Evolutionary conservation across 148 eudicot genomes (phyloP), one percentile per base, ranked within the genome.

Genomic region (Rhododendron ovatum): DNA sequence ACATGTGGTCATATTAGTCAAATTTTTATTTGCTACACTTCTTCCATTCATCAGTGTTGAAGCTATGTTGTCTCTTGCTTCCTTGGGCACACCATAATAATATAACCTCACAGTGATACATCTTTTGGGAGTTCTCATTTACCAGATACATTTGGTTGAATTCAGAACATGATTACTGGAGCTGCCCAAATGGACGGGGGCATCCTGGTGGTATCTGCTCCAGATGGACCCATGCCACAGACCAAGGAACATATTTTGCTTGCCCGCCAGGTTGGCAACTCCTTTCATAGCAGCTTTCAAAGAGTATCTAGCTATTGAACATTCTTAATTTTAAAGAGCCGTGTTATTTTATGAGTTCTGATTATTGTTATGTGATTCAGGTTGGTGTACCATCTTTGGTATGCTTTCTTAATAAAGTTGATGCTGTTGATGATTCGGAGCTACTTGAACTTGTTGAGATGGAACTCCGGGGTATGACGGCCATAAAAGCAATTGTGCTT

Each of bases 181-280:
- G 99, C 98, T 85, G 98, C 99, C 77, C 98, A 96, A 90, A 94
- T 96, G 96, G 99, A 95, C 88, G 98, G 98, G 33, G 98, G 95
- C 85, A 95, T 95, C 86, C 92, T 95, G 67, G 98, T 94, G 86
- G 98, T 95, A 77, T 96, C 99, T 89, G 96, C 96, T 55, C 98
- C 98, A 35, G 99, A 96, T 89, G 98, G 98, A 57, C 97, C 95
- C 84, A 95, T 96, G 98, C 99, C 98, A 76, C 98, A 96, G 79
- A 96, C 99, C 48, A 96, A 94, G 91, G 98, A 95, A 85, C 99
- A 95, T 87, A 93, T 95, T 87, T 88, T 94, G 85, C 98, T 95
- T 78, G 99, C 99, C 48, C 96, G 93, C 18, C 99, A 95, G 97
- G 98, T 78, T 5, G 3, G 53, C 15, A 22, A 43, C 28, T 22